Evolutionary conservation across 306 rosid genomes (phyloP).

Genomic region (Trifolium dubium): DNA sequence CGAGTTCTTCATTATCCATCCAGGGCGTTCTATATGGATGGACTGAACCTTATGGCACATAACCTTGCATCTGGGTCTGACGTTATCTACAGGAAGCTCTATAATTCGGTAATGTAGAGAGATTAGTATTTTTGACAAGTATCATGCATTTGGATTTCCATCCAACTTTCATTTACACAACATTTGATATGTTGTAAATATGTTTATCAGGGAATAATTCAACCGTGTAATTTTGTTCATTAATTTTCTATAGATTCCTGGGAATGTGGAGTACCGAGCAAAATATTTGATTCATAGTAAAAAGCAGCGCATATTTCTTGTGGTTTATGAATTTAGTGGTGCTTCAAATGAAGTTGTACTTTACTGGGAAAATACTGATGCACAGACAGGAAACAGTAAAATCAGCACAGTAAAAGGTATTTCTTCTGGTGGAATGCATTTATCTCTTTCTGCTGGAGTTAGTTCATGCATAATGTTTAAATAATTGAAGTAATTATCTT

Average conservation of each 20-base stretch:
- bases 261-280: conserved; percentile 81
- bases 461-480: conserved; percentile 21
- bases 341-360: conserved; percentile 80
- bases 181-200: conserved; percentile 23
- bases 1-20: conserved; percentile 95
- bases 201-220: neutral
- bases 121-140: conserved; percentile 35
- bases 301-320: conserved; percentile 81
- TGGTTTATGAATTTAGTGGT: conserved; percentile 82
- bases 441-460: conserved; percentile 31
- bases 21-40: conserved; percentile 84
- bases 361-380: conserved; percentile 77
- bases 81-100: conserved; percentile 79
- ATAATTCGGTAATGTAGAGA: conserved; percentile 66
- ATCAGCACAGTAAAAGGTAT: conserved; percentile 78
- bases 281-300: conserved; percentile 76
- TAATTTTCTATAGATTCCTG: conserved; percentile 69
- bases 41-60: conserved; percentile 82
- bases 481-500: conserved; percentile 39
- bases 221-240: conserved; percentile 37
- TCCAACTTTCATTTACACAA: conserved; percentile 29
- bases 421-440: conserved; percentile 30
- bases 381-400: conserved; percentile 67
- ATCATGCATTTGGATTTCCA: conserved; percentile 27
- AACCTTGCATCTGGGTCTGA: conserved; percentile 79